These are phyloP conservation scores for Rosa persica DNA, from an alignment of 306 rosid species.

Conservation along the genomic window DNA sequence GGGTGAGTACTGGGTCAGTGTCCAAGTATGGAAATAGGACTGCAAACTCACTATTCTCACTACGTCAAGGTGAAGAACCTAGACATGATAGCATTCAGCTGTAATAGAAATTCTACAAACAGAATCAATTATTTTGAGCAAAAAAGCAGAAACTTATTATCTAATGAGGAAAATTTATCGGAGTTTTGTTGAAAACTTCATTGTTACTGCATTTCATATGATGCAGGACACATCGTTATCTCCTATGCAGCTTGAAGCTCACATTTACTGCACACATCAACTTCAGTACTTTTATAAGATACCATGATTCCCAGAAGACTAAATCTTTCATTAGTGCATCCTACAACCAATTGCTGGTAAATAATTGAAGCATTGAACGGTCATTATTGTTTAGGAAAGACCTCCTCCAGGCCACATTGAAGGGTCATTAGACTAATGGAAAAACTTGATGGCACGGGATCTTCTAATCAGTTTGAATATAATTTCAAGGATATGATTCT, in stretches of 20 bases:
- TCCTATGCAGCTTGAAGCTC: slow-evolving; percentile 11
- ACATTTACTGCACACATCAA: slow-evolving; percentile 1
- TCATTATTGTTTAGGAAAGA: background rate
- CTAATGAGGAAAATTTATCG: background rate
- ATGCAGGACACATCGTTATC: background rate
- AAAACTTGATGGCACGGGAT: background rate
- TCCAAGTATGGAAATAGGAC: slow-evolving; percentile 40
- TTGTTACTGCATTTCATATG: background rate
- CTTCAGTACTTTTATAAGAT: background rate
- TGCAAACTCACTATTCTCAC: slow-evolving; percentile 50
- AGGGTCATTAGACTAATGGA: background rate
- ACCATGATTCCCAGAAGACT: slow-evolving; percentile 4
- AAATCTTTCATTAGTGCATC: background rate
- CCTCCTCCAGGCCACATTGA: background rate
- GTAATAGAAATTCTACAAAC: slow-evolving; percentile 10
- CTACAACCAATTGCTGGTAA: background rate
- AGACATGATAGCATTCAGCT: slow-evolving; percentile 56
- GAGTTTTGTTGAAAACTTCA: background rate
- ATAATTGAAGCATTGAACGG: slow-evolving; percentile 1
- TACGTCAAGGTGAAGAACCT: slow-evolving; percentile 60
- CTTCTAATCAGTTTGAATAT: background rate
- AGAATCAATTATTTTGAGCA: background rate
- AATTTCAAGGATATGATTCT: slow-evolving; percentile 10
- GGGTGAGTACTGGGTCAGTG: slow-evolving; percentile 58
- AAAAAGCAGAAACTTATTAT: background rate